phyloP scores from a whole-genome alignment of 2,329 filamentous ascomycete species.

The Cucurbitaria berberidis region DNA sequence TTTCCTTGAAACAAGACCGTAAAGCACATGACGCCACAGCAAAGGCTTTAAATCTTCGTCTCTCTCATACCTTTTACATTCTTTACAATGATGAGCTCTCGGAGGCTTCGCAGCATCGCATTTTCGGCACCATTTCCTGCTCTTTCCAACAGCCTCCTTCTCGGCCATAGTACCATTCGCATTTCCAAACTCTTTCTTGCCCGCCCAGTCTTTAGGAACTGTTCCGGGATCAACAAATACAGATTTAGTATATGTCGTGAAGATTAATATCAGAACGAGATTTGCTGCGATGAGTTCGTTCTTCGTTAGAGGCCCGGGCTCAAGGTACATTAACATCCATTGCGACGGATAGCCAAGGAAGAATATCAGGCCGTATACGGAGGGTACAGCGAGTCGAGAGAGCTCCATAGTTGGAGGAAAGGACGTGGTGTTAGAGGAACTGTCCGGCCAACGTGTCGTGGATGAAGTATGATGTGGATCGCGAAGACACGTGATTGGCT shows the following conservation, averaged over 20 bases:
- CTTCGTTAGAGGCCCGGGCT: slow-evolving; percentile 64
- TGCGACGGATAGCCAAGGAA: slow-evolving; percentile 78
- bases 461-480: slow-evolving; percentile 5
- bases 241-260: slow-evolving; percentile 72
- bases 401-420: slow-evolving; percentile 30
- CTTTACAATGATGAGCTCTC: slow-evolving; percentile 80
- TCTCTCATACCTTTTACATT: slow-evolving; percentile 64
- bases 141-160: slow-evolving; percentile 26
- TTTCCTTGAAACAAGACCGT: neutral
- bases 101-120: slow-evolving; percentile 77
- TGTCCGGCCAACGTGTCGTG: neutral
- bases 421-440: slow-evolving; percentile 1
- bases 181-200: slow-evolving; percentile 10
- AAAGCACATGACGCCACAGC: neutral
- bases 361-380: slow-evolving; percentile 68
- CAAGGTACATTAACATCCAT: slow-evolving; percentile 66
- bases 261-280: slow-evolving; percentile 65
- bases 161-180: neutral
- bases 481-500: slow-evolving; percentile 34
- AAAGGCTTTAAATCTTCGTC: neutral
- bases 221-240: slow-evolving; percentile 65
- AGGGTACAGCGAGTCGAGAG: slow-evolving; percentile 67
- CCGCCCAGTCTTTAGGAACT: slow-evolving; percentile 51
- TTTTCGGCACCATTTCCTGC: slow-evolving; percentile 72
- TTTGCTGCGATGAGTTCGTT: slow-evolving; percentile 71